These are phyloP conservation scores for Mucor piriformis DNA, from an alignment of 371 early-diverging fungal species.

Conservation along the genomic window DNA sequence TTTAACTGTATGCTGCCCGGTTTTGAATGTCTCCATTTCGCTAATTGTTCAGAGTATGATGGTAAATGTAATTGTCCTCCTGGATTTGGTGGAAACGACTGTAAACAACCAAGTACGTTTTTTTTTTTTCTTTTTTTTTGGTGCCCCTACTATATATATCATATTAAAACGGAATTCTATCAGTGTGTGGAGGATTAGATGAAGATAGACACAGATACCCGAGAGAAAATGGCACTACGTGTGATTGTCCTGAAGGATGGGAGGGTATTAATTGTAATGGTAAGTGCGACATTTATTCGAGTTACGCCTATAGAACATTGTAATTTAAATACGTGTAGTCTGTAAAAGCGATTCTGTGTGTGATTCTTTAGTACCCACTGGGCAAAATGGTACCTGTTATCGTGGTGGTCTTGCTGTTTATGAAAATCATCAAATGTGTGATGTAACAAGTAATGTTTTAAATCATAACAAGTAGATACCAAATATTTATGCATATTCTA, in stretches of 20 bases:
- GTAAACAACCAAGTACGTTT: conserved; percentile 71
- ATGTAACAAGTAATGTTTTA: conserved; percentile 78
- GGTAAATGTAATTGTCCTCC: conserved; percentile 84
- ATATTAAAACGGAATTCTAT: neutral
- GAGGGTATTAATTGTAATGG: conserved; percentile 92
- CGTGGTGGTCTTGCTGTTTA: conserved; percentile 76
- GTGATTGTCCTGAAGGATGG: conserved; percentile 88
- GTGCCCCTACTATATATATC: neutral
- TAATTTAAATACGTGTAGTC: too few species aligned
- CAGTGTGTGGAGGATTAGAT: conserved; percentile 69
- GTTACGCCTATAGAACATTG: too few species aligned
- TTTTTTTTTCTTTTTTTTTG: neutral
- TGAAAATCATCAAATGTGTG: conserved; percentile 84
- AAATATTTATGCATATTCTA: neutral
- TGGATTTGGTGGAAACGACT: conserved; percentile 91
- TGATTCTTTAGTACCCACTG: conserved; percentile 72
- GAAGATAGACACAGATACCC: conserved; percentile 67
- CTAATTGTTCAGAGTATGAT: conserved; percentile 77
- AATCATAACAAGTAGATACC: neutral
- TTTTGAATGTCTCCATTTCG: conserved; percentile 78
- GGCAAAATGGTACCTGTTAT: conserved; percentile 86
- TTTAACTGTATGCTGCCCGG: conserved; percentile 81
- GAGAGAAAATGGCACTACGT: conserved; percentile 55
- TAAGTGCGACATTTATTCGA: conserved; percentile 30
- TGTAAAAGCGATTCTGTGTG: conserved; percentile 82